phyloP scores from a whole-genome alignment of 768 basidiomycete species.

The Pisolithus orientalis region DNA sequence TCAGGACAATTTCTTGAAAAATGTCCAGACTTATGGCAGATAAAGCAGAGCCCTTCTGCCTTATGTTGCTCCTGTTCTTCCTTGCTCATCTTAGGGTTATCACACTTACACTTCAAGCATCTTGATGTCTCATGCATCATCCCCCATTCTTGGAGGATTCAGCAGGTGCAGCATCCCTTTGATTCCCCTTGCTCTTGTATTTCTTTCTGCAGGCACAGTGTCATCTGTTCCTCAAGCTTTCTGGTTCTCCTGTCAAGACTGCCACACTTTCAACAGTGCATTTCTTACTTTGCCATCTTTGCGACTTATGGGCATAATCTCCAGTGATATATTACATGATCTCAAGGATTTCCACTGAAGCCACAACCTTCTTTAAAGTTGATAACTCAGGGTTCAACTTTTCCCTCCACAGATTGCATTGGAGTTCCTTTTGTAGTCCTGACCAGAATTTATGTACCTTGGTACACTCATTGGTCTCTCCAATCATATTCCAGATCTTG shows the following conservation, averaged over 20 bases:
- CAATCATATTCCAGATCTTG: conserved; percentile 8
- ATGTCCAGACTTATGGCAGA: too few relatives aligned
- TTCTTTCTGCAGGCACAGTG: neutral
- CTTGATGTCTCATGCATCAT: too few relatives aligned
- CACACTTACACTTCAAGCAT: too few relatives aligned
- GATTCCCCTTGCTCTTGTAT: neutral
- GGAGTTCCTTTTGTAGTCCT: conserved; percentile 22
- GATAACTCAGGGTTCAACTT: too few relatives aligned
- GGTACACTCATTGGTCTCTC: conserved; percentile 17
- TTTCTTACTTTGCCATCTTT: neutral
- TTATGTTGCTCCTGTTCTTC: too few relatives aligned
- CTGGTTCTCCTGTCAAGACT: neutral
- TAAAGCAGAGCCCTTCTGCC: too few relatives aligned
- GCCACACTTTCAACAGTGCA: neutral
- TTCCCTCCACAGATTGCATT: conserved; percentile 21
- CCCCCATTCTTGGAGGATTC: neutral
- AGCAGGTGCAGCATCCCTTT: neutral
- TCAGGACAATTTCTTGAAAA: too few relatives aligned
- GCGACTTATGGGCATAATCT: neutral
- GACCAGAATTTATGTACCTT: conserved; percentile 30
- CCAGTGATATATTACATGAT: too few relatives aligned
- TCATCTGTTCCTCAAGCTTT: neutral
- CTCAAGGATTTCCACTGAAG: too few relatives aligned
- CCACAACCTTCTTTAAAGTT: too few relatives aligned
- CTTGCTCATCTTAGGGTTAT: too few relatives aligned